phyloP scores from a whole-genome alignment of 2,329 filamentous ascomycete genomes.

The Fusarium protoensiforme region DNA sequence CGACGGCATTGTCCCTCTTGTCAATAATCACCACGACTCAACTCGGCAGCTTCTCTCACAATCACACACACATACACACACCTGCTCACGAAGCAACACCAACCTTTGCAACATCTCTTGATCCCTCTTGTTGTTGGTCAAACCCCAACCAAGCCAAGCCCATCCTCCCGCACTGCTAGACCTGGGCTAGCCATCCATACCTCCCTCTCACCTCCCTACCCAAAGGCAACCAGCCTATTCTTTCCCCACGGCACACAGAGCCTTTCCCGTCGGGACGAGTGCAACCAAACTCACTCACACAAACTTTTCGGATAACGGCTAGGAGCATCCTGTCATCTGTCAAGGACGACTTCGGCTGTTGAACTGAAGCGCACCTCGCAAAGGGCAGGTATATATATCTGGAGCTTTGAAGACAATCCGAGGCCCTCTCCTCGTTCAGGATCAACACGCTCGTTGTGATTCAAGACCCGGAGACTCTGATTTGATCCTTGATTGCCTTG shows the following conservation, averaged over 20 bases:
- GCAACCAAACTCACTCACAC: constrained; percentile 33
- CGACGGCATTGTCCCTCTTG: constrained; percentile 26
- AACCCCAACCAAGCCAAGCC: neutral
- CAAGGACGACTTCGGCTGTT: constrained; percentile 21
- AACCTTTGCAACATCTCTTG: neutral
- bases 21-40: constrained; percentile 31
- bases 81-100: constrained; percentile 1
- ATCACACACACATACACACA: neutral
- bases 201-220: neutral
- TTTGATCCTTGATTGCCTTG: neutral
- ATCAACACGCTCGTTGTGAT: neutral
- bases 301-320: constrained; percentile 38
- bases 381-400: constrained; percentile 30
- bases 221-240: constrained; percentile 33
- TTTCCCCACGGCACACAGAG: constrained; percentile 30
- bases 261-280: constrained; percentile 36
- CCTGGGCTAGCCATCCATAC: constrained; percentile 7
- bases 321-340: constrained; percentile 31
- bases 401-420: neutral
- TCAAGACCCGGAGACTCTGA: neutral
- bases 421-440: neutral
- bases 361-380: constrained; percentile 16
- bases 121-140: neutral
- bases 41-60: constrained; percentile 24
- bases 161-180: constrained; percentile 6